Base-by-base conservation (phyloP, 441 rosid genomes). In the Croton laevigatus region DNA sequence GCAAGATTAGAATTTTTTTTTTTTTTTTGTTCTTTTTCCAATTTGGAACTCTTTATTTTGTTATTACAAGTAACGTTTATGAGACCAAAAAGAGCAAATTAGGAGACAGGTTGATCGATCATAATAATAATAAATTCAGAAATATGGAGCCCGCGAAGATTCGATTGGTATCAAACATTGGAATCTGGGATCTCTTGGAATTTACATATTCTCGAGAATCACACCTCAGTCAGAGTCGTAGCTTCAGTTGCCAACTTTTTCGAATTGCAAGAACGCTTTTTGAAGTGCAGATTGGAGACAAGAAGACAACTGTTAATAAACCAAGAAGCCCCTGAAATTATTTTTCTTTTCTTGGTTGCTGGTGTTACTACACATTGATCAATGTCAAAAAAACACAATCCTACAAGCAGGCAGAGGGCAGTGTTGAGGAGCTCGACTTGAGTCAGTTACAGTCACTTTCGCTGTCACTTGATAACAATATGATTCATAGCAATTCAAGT, bases 161-260 rank as follows among this genome's bases (percentile, higher is more conserved):
- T 59, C 72, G 6, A 69, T 44, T 45, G 72, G 72, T 19, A 69
- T 59, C 72, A 59, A 6, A 49, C 58, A 34, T 70, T 48, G 66
- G 73, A 59, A 70, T 59, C 37, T 34, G 73, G 66, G 66, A 60
- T 48, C 59, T 59, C 65, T 59, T 16, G 36, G 20, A 70, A 19
- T 70, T 46, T 59, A 17, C 23, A 13, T 17, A 13, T 70, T 16
- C 22, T 62, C 52, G 42, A 70, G 67, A 70, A 49, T 49, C 68
- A n/a, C 61, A 61, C 61, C 59, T 61, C 16, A 40, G 73, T 49
- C 73, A 36, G n/a, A 49, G 38, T 46, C 17, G 20, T 53, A 52
- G 3, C 38, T 53, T 53, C 57, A 53, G 19, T 19, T 53, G 19
- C 23, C 57, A 19, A 34, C 44, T 59, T 45, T 58, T 23, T 12